Conservation (phyloP, 306 rosid species). For the Medicago ruthenica region DNA sequence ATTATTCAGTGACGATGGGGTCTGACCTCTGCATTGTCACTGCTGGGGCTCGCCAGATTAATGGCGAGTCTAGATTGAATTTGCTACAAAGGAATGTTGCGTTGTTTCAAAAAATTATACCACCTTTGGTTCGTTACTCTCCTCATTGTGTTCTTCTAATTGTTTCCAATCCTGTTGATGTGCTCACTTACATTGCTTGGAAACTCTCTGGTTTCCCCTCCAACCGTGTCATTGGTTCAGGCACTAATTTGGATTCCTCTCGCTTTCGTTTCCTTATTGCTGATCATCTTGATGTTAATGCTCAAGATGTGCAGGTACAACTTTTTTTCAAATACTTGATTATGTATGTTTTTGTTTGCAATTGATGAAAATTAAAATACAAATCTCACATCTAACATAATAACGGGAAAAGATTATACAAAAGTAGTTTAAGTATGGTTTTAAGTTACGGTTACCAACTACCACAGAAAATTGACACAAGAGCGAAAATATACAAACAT, state of each 20-base stretch:
- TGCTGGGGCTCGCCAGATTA: conserved; percentile 85
- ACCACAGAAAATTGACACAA: too few species aligned
- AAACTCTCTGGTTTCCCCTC: conserved; percentile 88
- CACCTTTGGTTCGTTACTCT: conserved; percentile 65
- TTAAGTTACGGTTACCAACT: too few species aligned
- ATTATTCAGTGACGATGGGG: conserved; percentile 66
- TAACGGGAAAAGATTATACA: too few species aligned
- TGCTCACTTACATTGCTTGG: conserved; percentile 85
- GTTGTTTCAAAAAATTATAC: conserved; percentile 69
- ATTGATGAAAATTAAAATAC: too few species aligned
- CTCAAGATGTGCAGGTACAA: conserved; percentile 86
- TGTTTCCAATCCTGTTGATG: conserved; percentile 88
- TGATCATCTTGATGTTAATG: conserved; percentile 89
- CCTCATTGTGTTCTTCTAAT: conserved; percentile 67
- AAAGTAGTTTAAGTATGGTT: too few species aligned
- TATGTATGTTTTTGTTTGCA: too few species aligned
- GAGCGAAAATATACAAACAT: too few species aligned
- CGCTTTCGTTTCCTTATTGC: conserved; percentile 89
- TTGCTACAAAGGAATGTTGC: conserved; percentile 77
- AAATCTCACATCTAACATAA: too few species aligned
- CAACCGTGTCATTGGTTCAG: conserved; percentile 90
- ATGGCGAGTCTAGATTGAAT: conserved; percentile 75
- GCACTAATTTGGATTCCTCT: conserved; percentile 93
- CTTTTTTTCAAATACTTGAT: too few species aligned
- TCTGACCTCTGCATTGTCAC: conserved; percentile 93